Conservation (phyloP, 495 filamentous ascomycete species). For the Neurospora sp. region DNA sequence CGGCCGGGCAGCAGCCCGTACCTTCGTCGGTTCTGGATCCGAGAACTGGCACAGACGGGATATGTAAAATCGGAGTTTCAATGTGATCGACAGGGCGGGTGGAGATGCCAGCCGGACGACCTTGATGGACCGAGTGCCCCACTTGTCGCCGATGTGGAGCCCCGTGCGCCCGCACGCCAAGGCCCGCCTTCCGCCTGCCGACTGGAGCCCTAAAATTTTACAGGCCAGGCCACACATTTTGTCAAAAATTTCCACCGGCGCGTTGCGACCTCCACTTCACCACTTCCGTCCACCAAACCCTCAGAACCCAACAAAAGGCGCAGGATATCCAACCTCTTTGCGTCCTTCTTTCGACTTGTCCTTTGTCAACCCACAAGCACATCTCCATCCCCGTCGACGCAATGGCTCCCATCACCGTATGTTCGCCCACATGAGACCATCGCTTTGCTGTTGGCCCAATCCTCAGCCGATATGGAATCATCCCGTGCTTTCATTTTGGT, state of each 20-base stretch:
- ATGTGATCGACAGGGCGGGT: not conserved
- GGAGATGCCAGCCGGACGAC: not conserved
- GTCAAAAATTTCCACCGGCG: not conserved
- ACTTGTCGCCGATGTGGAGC: not conserved
- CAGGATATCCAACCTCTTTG: conserved; percentile 58
- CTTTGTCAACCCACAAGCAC: conserved; percentile 1
- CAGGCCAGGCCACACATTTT: conserved; percentile 13
- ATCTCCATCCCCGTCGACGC: conserved; percentile 16
- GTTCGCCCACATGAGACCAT: conserved; percentile 50
- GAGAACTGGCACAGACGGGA: not conserved
- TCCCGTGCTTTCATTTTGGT: conserved; percentile 1
- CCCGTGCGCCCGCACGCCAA: not conserved
- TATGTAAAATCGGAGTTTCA: not conserved
- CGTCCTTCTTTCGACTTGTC: conserved; percentile 26
- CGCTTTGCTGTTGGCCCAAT: conserved; percentile 80
- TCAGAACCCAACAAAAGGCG: conserved; percentile 24
- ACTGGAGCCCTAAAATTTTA: conserved; percentile 15
- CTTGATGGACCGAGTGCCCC: not conserved
- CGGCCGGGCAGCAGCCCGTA: not conserved
- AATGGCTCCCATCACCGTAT: conserved; percentile 65
- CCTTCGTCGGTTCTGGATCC: not conserved
- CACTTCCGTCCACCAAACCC: conserved; percentile 2
- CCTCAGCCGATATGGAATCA: conserved; percentile 10
- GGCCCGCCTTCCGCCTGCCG: conserved; percentile 3
- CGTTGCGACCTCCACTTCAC: not conserved